Percentiles rank a stretch among this genome's conserved stretches.
phyloP scores from a whole-genome alignment of 352 stramenopile species.

The Phytophthora boehmeriae region DNA sequence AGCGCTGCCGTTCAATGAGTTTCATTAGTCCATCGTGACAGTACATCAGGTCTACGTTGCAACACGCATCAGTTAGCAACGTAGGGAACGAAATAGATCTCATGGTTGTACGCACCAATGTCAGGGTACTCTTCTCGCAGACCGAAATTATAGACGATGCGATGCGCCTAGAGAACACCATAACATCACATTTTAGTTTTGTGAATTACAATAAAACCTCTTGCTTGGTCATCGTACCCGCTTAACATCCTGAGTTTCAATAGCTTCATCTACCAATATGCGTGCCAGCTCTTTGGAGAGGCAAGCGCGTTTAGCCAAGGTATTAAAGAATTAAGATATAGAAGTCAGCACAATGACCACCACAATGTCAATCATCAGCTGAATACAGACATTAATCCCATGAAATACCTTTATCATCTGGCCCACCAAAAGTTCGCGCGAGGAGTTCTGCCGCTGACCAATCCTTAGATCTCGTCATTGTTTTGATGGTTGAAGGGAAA shows the following conservation, averaged over 20 bases:
- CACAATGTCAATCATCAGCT: background rate
- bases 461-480: constrained; percentile 59
- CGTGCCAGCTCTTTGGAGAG: constrained; percentile 37
- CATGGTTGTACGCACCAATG: constrained; percentile 37
- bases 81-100: too few species aligned
- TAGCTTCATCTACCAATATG: constrained; percentile 60
- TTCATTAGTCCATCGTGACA: constrained; percentile 65
- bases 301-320: background rate
- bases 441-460: constrained; percentile 66
- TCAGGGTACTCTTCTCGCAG: constrained; percentile 64
- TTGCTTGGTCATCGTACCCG: constrained; percentile 31
- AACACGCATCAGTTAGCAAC: constrained; percentile 2
- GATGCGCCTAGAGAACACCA: constrained; percentile 45
- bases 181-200: background rate
- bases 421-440: constrained; percentile 41
- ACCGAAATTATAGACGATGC: constrained; percentile 61
- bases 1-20: constrained; percentile 69
- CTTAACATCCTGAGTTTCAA: constrained; percentile 63
- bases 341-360: background rate
- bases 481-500: constrained; percentile 40
- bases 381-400: background rate
- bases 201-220: background rate
- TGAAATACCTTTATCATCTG: constrained; percentile 18
- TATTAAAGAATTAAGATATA: background rate
- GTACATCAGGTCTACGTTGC: constrained; percentile 50